Evolutionary conservation across 306 rosid species (phyloP).

Genomic region (Bauhinia variegata): DNA sequence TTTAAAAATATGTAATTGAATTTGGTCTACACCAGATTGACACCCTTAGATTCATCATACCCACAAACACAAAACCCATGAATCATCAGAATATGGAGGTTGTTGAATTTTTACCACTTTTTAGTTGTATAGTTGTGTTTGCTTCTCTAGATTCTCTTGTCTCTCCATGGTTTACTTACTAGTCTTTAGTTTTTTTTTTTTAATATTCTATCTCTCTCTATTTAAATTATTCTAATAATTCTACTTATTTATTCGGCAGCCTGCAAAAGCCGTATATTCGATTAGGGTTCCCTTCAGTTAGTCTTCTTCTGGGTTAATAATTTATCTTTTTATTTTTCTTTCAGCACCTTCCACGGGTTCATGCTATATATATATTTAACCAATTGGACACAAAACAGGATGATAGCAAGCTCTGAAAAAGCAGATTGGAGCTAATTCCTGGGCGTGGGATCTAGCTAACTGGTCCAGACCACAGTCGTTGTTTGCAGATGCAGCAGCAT

Average conservation of each 20-base stretch:
- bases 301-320: too few species aligned
- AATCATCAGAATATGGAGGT: slow-evolving; percentile 37
- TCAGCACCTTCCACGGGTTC: not conserved
- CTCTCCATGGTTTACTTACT: not conserved
- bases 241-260: not conserved
- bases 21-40: too few species aligned
- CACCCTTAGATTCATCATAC: too few species aligned
- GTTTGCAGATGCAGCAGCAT: slow-evolving; percentile 94
- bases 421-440: too few species aligned
- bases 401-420: not conserved
- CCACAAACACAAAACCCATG: slow-evolving; percentile 29
- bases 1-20: too few species aligned
- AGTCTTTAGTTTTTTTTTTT: too few species aligned
- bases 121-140: not conserved
- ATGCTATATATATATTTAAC: not conserved
- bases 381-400: not conserved
- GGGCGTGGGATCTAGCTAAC: too few species aligned
- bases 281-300: slow-evolving; percentile 56
- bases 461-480: slow-evolving; percentile 48
- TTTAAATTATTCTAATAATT: not conserved
- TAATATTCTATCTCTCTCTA: not conserved
- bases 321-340: too few species aligned
- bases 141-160: not conserved
- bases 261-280: slow-evolving; percentile 41
- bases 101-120: slow-evolving; percentile 12